phyloP scores from a whole-genome alignment of 805 yeast genomes.

The Starmerella gropengiesseri region DNA sequence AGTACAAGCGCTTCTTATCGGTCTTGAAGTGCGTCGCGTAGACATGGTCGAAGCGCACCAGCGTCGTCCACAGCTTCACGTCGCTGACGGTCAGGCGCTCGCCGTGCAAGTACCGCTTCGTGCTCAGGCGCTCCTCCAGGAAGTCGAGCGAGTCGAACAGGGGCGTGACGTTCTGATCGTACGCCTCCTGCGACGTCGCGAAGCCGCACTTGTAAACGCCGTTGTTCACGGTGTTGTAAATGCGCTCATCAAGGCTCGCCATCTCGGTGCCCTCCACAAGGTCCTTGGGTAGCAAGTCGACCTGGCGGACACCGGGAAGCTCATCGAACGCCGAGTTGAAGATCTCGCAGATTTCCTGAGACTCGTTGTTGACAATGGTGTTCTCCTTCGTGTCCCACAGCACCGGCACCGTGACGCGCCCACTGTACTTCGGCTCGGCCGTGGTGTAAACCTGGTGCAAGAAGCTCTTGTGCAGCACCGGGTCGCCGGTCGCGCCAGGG shows the following conservation, averaged over 20 bases:
- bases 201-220: constrained; percentile 93
- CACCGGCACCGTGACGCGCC: constrained; percentile 86
- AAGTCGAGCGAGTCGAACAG: constrained; percentile 56
- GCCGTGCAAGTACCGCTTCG: constrained; percentile 45
- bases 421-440: constrained; percentile 64
- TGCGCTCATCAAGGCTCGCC: constrained; percentile 71
- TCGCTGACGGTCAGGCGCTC: constrained; percentile 79
- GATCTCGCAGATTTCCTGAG: constrained; percentile 79
- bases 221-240: constrained; percentile 75
- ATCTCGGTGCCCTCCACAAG: constrained; percentile 34
- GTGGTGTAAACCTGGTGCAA: constrained; percentile 63
- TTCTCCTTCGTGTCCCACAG: constrained; percentile 77
- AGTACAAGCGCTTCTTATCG: constrained; percentile 69
- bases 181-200: constrained; percentile 72
- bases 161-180: constrained; percentile 53
- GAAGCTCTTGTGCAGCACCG: constrained; percentile 47
- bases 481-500: constrained; percentile 44
- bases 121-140: constrained; percentile 26
- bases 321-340: constrained; percentile 60
- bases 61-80: constrained; percentile 73
- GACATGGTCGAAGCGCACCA: constrained; percentile 83
- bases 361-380: constrained; percentile 85
- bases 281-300: constrained; percentile 33
- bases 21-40: constrained; percentile 94
- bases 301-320: constrained; percentile 27